Conservation (phyloP, 1,284 basidiomycete species). For the Apiotrichum mycotoxinovorans region DNA sequence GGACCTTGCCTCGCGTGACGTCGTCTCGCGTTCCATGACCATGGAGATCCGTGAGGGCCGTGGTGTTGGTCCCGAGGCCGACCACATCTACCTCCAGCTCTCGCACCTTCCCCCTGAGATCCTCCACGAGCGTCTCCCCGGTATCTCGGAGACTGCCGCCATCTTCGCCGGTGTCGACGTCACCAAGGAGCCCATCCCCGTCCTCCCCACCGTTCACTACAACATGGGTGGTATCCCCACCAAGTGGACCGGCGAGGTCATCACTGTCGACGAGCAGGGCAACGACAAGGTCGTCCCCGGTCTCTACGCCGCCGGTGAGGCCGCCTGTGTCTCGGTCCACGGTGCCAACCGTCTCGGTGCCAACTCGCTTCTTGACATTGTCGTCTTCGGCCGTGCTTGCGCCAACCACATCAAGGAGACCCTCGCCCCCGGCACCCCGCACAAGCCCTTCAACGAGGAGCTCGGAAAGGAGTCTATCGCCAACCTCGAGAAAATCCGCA, state of each 20-base stretch:
- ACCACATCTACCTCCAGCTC: slow-evolving; percentile 95
- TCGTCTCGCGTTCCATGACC: slow-evolving; percentile 99
- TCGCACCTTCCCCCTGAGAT: slow-evolving; percentile 95
- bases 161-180: slow-evolving; percentile 99
- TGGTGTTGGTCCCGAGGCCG: slow-evolving; percentile 97
- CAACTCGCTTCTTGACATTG: slow-evolving; percentile 97
- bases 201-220: slow-evolving; percentile 93
- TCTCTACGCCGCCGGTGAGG: slow-evolving; percentile 97
- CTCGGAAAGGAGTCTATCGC: slow-evolving; percentile 83
- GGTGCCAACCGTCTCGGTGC: slow-evolving; percentile 99
- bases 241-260: slow-evolving; percentile 94
- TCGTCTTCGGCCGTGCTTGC: slow-evolving; percentile 97
- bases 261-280: slow-evolving; percentile 79
- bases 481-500: slow-evolving; percentile 86
- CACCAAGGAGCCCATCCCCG: slow-evolving; percentile 98
- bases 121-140: slow-evolving; percentile 94
- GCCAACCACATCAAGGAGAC: slow-evolving; percentile 97
- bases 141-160: slow-evolving; percentile 99
- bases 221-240: slow-evolving; percentile 99
- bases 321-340: slow-evolving; percentile 98
- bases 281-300: slow-evolving; percentile 95
- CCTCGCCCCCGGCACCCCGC: slow-evolving; percentile 81
- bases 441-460: slow-evolving; percentile 83
- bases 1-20: slow-evolving; percentile 98
- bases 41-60: slow-evolving; percentile 98